Evolutionary conservation across 1,139 yeast genomes (phyloP), one percentile per base, ranked within the genome.

Genomic region (Nadsonia commutata): DNA sequence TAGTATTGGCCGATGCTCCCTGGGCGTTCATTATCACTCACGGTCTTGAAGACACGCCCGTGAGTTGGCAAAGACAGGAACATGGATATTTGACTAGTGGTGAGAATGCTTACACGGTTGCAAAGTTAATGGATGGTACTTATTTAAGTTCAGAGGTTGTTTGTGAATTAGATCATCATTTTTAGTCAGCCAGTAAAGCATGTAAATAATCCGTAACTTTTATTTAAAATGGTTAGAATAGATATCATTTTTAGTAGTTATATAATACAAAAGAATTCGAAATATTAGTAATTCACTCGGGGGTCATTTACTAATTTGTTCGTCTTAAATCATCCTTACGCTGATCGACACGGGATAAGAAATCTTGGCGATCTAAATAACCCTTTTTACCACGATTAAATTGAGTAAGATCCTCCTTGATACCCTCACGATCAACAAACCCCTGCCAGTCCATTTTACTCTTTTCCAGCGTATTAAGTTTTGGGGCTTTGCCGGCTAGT

Each of bases 401-500:
- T 46, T 75, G 71, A 45, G 71, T 72, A 57, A 90, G 71, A 51
- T 90, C 98, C 51, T 85, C 95, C 44, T 74, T 71, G 45, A 93
- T 78, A 47, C 88, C 86, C 50, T 80, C 78, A 52, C 80, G 71
- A 61, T 90, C 97, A 18, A 93, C 96, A 64, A 83, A 88, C 48
- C 85, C 77, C 1, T 95, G 94, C 95, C 98, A 90, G 60, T 90
- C 98, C 46, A 90, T 69, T 48, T 94, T 70, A 2, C 95, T 83
- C 60, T 90, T 90, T 59, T 93, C 97, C 49, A 90, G 66, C 0
- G 98, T 93, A 18, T 94, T 83, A 48, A 93, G 68, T 59, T 86
- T 88, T 4, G 33, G 33, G 4, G 33, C 33, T 9, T 27, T 27
- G 5, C 33, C 33, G 16, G 33, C 33, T 9, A 27, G n/a, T 13